phyloP scores from a whole-genome alignment of 805 yeast genomes.

The Pachysolen tannophilus region DNA sequence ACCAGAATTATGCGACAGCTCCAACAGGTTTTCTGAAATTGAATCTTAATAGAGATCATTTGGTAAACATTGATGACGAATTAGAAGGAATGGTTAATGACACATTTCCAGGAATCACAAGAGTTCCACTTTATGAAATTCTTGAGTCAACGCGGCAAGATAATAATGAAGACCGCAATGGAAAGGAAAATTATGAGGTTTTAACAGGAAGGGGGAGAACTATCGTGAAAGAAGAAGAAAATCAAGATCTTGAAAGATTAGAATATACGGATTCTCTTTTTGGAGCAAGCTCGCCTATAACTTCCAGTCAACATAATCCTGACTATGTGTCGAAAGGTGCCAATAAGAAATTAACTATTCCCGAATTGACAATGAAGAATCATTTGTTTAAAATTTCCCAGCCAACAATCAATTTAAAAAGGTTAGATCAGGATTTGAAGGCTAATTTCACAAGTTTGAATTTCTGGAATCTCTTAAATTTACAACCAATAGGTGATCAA shows the following conservation, averaged over 20 bases:
- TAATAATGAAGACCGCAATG: conserved; percentile 15
- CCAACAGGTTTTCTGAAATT: neutral
- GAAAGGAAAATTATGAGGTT: conserved; percentile 27
- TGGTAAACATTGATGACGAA: neutral
- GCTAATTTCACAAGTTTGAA: conserved; percentile 39
- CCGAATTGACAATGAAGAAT: neutral
- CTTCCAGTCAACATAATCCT: conserved; percentile 14
- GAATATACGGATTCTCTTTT: conserved; percentile 33
- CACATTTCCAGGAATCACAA: conserved; percentile 5
- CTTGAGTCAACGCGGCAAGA: conserved; percentile 10
- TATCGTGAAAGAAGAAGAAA: conserved; percentile 22
- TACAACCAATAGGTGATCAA: conserved; percentile 41
- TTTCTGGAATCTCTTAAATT: conserved; percentile 51
- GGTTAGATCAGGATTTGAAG: conserved; percentile 31
- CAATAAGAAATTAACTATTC: neutral
- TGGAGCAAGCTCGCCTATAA: conserved; percentile 23
- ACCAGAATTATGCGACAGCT: neutral
- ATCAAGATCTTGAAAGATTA: conserved; percentile 11
- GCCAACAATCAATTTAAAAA: conserved; percentile 26
- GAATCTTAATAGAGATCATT: neutral
- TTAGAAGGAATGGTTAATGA: neutral
- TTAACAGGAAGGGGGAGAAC: conserved; percentile 23
- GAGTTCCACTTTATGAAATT: conserved; percentile 2
- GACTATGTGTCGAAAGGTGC: too few relatives aligned
- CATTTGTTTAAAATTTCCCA: conserved; percentile 27